Evolutionary conservation across 129 eudicot genomes (phyloP), one percentile per base, ranked within the genome.

Genomic region (Flaveria trinervia): DNA sequence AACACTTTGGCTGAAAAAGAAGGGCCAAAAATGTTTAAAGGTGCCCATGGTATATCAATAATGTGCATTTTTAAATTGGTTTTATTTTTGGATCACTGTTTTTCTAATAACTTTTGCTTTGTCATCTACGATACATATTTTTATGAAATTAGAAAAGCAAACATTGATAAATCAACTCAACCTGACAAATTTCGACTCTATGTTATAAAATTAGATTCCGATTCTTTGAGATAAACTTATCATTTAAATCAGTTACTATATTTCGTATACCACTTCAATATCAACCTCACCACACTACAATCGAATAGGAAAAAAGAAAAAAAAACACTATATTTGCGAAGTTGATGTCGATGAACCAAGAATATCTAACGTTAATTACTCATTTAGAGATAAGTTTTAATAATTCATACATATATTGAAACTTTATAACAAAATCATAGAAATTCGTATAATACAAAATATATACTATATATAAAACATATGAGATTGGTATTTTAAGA

Each of bases 81-180:
- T 22, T 22, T 23, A 59, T 59, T 25, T 59, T 59, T 22, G 12
- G 4, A 59, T 22, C 33, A 59, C 20, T 59, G 62, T 59, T 59
- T 59, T 59, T 7, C 25, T 55, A 55, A 55, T 55, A 55, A 10
- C 22, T 22, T 59, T 22, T 22, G 33, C 23, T 59, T 59, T 59
- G 65, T 59, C 33, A 20, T 59, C 65, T 59, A 17, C 36, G 36
- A 59, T 25, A 22, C 65, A 59, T 23, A 59, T 25, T 23, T 25
- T 11, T 59, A 59, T 3, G 15, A 59, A 9, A 23, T 59, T 23
- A 25, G 20, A 59, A 59, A 59, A 59, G 13, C 15, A 59, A 59
- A 25, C 65, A 59, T 59, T 59, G 65, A 59, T 59, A 22, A 25
- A 59, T 59, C 65, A 59, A 59, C 65, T 59, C 65, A 59, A 10